Conservation (phyloP, 2,329 filamentous ascomycete species). For the Paecilomyces dactylethromorphus region DNA sequence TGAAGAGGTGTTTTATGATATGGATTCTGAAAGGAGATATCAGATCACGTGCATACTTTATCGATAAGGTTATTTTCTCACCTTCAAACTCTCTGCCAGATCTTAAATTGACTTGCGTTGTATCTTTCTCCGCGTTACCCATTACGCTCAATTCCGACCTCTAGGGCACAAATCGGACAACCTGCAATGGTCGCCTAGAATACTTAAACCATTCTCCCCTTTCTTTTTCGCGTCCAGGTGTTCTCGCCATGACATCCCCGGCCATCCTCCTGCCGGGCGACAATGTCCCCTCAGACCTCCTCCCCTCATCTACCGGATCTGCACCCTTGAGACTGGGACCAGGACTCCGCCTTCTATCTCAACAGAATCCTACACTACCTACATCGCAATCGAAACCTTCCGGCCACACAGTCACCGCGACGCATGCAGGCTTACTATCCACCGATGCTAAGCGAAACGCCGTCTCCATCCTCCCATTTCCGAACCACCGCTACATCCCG, state of each 20-base stretch:
- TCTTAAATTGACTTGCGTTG: background rate
- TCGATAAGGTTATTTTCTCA: background rate
- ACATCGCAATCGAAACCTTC: slow-evolving; percentile 59
- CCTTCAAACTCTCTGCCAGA: background rate
- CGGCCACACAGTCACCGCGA: slow-evolving; percentile 29
- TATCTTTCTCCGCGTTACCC: background rate
- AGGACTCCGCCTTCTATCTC: slow-evolving; percentile 74
- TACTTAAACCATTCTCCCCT: background rate
- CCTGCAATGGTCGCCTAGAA: background rate
- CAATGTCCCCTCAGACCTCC: slow-evolving; percentile 54
- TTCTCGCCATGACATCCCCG: slow-evolving; percentile 48
- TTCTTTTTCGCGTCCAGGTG: background rate
- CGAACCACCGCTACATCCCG: slow-evolving; percentile 63
- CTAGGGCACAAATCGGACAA: background rate
- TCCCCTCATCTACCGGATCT: slow-evolving; percentile 61
- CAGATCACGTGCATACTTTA: background rate
- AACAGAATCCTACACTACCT: slow-evolving; percentile 62
- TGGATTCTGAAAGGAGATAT: background rate
- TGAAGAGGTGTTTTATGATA: background rate
- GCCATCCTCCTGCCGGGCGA: slow-evolving; percentile 80
- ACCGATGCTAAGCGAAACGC: slow-evolving; percentile 36
- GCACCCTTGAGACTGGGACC: slow-evolving; percentile 73
- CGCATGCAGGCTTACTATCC: slow-evolving; percentile 28
- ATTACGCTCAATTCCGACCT: background rate
- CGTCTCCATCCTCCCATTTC: slow-evolving; percentile 27